These are phyloP conservation scores for Geotrichum siamense DNA, from an alignment of 1,139 yeast genomes.

Conservation along the genomic window DNA sequence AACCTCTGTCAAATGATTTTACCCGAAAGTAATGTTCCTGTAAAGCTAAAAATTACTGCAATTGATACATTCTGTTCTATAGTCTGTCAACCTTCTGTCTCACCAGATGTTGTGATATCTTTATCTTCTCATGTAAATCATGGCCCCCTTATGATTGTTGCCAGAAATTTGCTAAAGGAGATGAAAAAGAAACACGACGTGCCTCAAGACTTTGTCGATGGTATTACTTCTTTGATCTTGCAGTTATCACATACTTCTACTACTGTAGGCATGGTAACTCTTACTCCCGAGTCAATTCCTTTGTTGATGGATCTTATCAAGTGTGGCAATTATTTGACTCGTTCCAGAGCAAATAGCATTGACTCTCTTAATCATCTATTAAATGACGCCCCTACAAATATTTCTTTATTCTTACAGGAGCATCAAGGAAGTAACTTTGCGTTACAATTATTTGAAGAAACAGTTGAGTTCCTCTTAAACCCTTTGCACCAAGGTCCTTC, in stretches of 20 bases:
- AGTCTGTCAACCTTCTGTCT: conserved; percentile 61
- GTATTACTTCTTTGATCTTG: conserved; percentile 28
- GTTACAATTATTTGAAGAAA: conserved; percentile 56
- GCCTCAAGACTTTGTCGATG: conserved; percentile 29
- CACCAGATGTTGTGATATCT: conserved; percentile 71
- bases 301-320: conserved; percentile 58
- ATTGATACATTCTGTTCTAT: conserved; percentile 65
- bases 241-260: conserved; percentile 27
- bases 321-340: conserved; percentile 44
- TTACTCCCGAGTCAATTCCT: conserved; percentile 63
- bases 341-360: conserved; percentile 59
- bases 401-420: conserved; percentile 52
- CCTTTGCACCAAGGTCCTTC: conserved; percentile 44
- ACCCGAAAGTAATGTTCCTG: conserved; percentile 47
- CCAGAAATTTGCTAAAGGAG: conserved; percentile 53
- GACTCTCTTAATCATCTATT: conserved; percentile 55
- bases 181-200: conserved; percentile 37
- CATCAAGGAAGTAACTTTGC: conserved; percentile 57
- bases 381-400: conserved; percentile 42
- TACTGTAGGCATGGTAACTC: conserved; percentile 39
- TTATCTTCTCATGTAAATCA: conserved; percentile 87
- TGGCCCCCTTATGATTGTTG: conserved; percentile 68
- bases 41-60: conserved; percentile 51
- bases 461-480: conserved; percentile 56
- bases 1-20: conserved; percentile 65